Base-by-base conservation (phyloP, 192 early-diverging fungal genomes). In the Funneliformis geosporum region DNA sequence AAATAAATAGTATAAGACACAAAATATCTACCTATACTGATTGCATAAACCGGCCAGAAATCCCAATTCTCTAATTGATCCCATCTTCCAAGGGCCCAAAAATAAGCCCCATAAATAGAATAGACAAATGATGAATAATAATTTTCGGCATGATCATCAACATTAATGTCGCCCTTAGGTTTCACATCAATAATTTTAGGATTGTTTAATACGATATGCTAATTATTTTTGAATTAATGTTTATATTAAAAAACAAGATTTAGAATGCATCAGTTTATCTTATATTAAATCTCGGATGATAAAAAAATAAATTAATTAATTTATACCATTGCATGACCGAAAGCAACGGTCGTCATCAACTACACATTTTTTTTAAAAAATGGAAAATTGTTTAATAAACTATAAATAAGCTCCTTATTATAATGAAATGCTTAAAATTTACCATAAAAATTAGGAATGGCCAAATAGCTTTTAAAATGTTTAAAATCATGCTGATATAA, bases 11-110 rank as follows among this genome's bases (percentile, higher is more conserved):
- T 28, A 11, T 5, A 9, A 27, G n/a, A 27, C 25, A 64, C 5
- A 5, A 61, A 23, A 27, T 27, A 64, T 12, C 25, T 28, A 64
- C 62, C 9, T 64, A 64, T 64, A 50, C n/a, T 47, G 4, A 73
- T 12, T 8, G 55, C 71, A 8, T 55, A 16, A 8, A 73, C 27
- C 3, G 71, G 71, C 71, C 71, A 73, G 11, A 73, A 73, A 73
- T 73, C 25, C 71, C 71, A 73, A 0, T 73, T 7, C 9, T 43
- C 40, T 8, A 73, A 0, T 50, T 73, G 71, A 73, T 73, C 71
- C 71, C 71, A 73, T 47, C 71, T n/a, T 10, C 71, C 71, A n/a
- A n/a, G 18, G 5, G 27, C n/a, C 71, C 71, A 73, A 28, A 73
- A 73, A 50, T 55, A 73, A 14, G 50, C 71, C 23, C 71, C 23